Base-by-base conservation (phyloP, 2,329 filamentous ascomycete species). In the Lachnum nothofagi region DNA sequence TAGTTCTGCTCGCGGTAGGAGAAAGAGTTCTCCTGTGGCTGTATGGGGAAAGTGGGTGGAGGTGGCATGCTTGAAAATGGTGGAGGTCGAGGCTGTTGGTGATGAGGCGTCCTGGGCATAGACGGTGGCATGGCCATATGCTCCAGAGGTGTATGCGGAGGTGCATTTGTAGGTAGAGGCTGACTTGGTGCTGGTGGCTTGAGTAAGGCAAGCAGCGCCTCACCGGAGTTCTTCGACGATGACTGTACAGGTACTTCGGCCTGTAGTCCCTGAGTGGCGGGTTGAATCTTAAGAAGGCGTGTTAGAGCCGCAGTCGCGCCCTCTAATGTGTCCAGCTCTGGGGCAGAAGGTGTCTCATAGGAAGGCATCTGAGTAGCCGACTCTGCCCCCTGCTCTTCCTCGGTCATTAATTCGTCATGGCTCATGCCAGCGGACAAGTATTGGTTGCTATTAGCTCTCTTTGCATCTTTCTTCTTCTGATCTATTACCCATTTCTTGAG, bases 401-500 rank as follows among this genome's bases (percentile, higher is more conserved):
- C 80, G 5, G 80, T 80, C 44, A 77, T 67, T 31, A 73, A 71
- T 53, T 85, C 80, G 37, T 83, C 78, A 20, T 72, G 67, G 12
- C 73, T 69, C 10, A 74, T 68, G 17, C 72, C 70, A 14, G 70
- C 64, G 16, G 71, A 64, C 4, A 72, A 60, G 25, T 76, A 70
- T 12, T 68, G 66, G 25, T 64, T 67, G 31, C 65, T 71, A 23
- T 70, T 60, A 16, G 67, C 65, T 54, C 70, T 72, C 58, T 73
- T 72, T 7, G 73, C 72, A 59, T 88, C 86, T n/a, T 78, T 75
- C 69, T 85, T 90, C 72, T 81, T 85, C 69, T 95, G 88, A 55
- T 85, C 80, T n/a, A 82, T 73, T 40, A 97, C 89, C 91, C 91
- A 97, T 66, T 88, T 89, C 68, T 89, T 91, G 42, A 98, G 70